Base-by-base conservation (phyloP, 2,329 filamentous ascomycete species). In the Zymoseptoria brevis region DNA sequence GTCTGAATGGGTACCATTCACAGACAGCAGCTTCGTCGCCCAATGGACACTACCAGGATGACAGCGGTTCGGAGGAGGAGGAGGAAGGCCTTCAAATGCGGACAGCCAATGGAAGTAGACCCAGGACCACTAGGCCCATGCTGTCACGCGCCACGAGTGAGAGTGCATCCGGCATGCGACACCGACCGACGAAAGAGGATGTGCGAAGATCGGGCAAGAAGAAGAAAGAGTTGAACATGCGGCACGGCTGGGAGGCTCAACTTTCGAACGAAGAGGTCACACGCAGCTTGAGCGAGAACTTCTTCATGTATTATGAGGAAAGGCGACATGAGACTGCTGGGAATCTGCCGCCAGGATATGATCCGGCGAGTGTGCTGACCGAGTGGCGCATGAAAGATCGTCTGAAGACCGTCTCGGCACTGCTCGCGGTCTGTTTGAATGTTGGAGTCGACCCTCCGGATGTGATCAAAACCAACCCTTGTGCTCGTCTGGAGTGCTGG, bases 291-390 rank as follows among this genome's bases (percentile, higher is more conserved):
- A 68, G 65, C 50, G 57, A 96, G 88, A 95, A 90, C 66, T 99
- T 96, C 85, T 97, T 96, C 79, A 97, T 97, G 93, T 99, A 99
- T 76, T 99, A 89, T 75, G 96, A 93, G 64, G 94, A 99, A 75
- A 97, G 97, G 75, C 87, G 93, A 56, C 94, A 99, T 75, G 94
- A 97, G 73, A 94, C 90, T 21, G 93, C 90, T 41, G 94, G 91
- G 21, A 90, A 92, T 66, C 90, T 91, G 16, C 90, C 91, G 71
- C 82, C 84, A 56, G 62, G 64, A 19, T 68, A 65, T 55, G 67
- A 73, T 50, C 64, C 68, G 6, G 68, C 65, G 58, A 64, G 62
- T 29, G 64, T 71, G 54, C 81, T 96, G 5, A 89, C 96, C 72
- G 94, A 97, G 73, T 99, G 94, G 94, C 88, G 94, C 60, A 96